Conservation (phyloP, 306 rosid genomes). For the Lathyrus sativus region DNA sequence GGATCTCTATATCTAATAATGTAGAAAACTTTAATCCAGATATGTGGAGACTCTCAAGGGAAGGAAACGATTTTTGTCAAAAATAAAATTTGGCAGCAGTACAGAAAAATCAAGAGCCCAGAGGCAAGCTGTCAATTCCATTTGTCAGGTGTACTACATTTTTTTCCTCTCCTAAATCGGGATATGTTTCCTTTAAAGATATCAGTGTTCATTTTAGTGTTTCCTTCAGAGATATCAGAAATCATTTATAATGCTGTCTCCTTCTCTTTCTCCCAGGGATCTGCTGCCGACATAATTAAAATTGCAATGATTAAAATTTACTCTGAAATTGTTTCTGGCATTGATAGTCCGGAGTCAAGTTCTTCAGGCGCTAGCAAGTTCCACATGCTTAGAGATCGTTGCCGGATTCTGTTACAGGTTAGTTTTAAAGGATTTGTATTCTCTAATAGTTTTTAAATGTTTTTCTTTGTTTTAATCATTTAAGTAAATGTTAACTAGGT, state of each 20-base stretch:
- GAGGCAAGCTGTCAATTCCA: slow-evolving; percentile 96
- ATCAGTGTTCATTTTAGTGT: slow-evolving; percentile 28
- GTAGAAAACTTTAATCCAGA: slow-evolving; percentile 47
- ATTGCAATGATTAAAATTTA: slow-evolving; percentile 81
- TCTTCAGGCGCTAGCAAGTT: slow-evolving; percentile 48
- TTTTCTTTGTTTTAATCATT: slow-evolving; percentile 16
- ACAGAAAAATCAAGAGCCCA: slow-evolving; percentile 86
- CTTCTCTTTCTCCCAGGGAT: slow-evolving; percentile 59
- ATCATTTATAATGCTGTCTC: slow-evolving; percentile 37
- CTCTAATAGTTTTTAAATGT: slow-evolving; percentile 7
- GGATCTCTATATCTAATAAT: slow-evolving; percentile 27
- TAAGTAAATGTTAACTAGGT: slow-evolving; percentile 57
- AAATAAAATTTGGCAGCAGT: slow-evolving; percentile 74
- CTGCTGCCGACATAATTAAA: slow-evolving; percentile 95
- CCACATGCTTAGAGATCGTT: slow-evolving; percentile 60
- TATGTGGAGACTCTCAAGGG: slow-evolving; percentile 81
- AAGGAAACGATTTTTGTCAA: slow-evolving; percentile 86
- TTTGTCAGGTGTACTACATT: slow-evolving; percentile 78
- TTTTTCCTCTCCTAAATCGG: slow-evolving; percentile 11
- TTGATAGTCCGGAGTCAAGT: slow-evolving; percentile 47
- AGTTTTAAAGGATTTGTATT: slow-evolving; percentile 26
- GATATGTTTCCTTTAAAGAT: slow-evolving; percentile 15
- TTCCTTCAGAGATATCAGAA: slow-evolving; percentile 10
- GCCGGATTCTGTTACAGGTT: slow-evolving; percentile 92
- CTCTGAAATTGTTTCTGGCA: slow-evolving; percentile 51